Percentiles rank a stretch among this genome's conserved stretches.
Conservation (phyloP, 495 filamentous ascomycete species). For the Trichoderma parareesei region DNA sequence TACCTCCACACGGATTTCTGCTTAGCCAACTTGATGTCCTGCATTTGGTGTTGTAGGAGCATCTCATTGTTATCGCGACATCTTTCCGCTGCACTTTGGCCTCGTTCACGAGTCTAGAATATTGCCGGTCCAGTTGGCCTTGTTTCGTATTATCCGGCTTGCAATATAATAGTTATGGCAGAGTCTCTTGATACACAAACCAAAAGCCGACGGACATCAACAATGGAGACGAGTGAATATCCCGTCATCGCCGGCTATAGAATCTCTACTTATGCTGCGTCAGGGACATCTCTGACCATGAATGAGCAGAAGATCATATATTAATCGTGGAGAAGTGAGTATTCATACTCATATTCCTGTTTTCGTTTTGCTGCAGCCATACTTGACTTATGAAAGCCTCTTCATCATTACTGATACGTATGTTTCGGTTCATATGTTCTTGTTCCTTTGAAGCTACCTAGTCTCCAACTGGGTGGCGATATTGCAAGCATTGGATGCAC, state of each 20-base stretch:
- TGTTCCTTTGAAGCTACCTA: no score
- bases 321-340: neutral
- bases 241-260: neutral
- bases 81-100: neutral
- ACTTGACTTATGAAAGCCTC: no score
- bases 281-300: neutral
- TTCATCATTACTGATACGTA: no score
- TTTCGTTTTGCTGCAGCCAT: neutral
- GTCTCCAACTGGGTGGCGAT: no score
- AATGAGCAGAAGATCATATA: slow-evolving; percentile 2
- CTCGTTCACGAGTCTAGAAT: neutral
- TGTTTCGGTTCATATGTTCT: no score
- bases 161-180: neutral
- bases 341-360: neutral
- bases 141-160: no score
- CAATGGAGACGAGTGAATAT: neutral
- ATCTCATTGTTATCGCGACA: no score
- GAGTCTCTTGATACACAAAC: neutral
- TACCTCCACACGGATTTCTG: neutral
- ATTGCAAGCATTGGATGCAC: no score
- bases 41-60: no score
- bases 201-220: neutral
- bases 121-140: neutral
- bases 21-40: no score
- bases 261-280: neutral